Base-by-base conservation (phyloP, 108 stramenopile species). In the Poteriospumella lacustris region DNA sequence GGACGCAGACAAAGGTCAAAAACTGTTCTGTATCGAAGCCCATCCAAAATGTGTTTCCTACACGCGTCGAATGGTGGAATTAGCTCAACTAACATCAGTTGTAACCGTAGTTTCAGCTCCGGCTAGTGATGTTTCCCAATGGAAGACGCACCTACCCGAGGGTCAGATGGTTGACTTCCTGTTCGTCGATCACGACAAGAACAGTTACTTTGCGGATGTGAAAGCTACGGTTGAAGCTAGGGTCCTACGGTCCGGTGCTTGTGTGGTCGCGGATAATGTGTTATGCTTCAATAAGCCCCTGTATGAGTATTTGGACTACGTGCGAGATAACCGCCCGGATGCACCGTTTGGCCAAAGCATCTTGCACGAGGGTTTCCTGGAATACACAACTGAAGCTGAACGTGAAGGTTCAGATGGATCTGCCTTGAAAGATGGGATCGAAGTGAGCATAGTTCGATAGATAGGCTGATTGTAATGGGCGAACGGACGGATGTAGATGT, bases 111-210 rank as follows among this genome's bases (percentile, higher is more conserved):
- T 88, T 70, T 64, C 78, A 47, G 58, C 84, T 9, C 33, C 44
- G 43, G 1, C 31, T 38, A 2, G 31, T 24, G 31, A 2, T 24
- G 39, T 38, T 12, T 40, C 76, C 44, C 29, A 1, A 5, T 9
- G 12, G 0, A 26, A 24, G 1, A 28, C 72, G 5, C 41, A 26
- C n/a, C 1, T 0, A 26, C 2, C 0, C 1, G 1, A 56, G 58
- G 12, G 1, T 19, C 31, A 42, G 68, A 76, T 39, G 36, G 86
- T 76, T 1, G 89, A 93, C 43, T 89, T 93, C 68, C 68, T 95
- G 36, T 91, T 95, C 76, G 78, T 95, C 24, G 94, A 95, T 87
- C 94, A 95, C 76, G 92, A 92, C 77, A 95, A 95, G 78, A 88
- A 89, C 43, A 58, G 81, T 0, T 95, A 95, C 83, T 84, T 89